Base-by-base conservation (phyloP, 2,329 filamentous ascomycete genomes). In the Rhynchosporium agropyri region DNA sequence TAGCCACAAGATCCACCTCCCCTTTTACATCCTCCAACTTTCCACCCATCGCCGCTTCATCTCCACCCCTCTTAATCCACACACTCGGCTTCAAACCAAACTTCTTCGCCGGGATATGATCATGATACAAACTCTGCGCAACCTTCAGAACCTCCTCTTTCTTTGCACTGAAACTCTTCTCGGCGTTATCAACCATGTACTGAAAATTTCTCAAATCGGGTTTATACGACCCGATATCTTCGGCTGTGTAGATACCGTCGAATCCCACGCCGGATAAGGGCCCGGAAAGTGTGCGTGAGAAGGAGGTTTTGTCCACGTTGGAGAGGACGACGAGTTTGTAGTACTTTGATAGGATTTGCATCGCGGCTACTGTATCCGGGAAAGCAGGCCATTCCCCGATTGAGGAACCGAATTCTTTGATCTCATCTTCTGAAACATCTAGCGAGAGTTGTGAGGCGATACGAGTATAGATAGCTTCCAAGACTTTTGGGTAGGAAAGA, bases 161-260 rank as follows among this genome's bases (percentile, higher is more conserved):
- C 58, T 78, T 76, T 0, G 88, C 74, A 0, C 83, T 84, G 68
- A 89, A 85, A n/a, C 80, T 78, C 1, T 76, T 70, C 69, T 82
- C 64, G 1, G 84, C 81, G 54, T 83, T 77, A 10, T 77, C 73
- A 4, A 91, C 72, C 79, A 91, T 79, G 71, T 87, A 85, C 61
- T 84, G 79, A 63, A 92, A 92, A 66, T 91, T 91, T 58, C 77
- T 76, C 36, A 78, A 70, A 67, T 86, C 80, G 0, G 89, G 89
- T 76, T 92, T 92, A 72, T 91, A 92, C 13, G 80, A 83, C 0
- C 89, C 88, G 33, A 92, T 83, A 46, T 90, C 86, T 72, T 91
- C 79, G 0, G 89, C 89, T 0, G 88, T 91, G 71, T 88, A 82
- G 43, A 90, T 76, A 3, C 82, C 79, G 68, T 89, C 86, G 69